These are phyloP conservation scores for Chlorella sp. DNA, from an alignment of 139 green algal species.

Conservation along the genomic window DNA sequence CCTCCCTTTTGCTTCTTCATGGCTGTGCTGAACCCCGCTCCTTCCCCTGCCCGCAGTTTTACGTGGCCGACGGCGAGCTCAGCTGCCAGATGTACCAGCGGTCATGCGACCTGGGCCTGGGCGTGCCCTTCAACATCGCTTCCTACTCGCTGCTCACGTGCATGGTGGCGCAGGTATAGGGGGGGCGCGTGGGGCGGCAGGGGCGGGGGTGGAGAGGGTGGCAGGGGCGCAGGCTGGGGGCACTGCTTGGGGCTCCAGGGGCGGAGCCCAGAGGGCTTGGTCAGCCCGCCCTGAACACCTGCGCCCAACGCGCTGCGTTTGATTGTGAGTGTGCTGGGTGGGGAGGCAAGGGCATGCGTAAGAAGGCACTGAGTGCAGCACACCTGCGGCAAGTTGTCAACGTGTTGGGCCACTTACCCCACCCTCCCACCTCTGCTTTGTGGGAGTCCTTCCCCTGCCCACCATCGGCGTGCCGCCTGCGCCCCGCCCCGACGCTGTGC, in stretches of 20 bases:
- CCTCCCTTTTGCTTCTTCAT: too few species aligned
- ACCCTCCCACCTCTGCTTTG: background rate
- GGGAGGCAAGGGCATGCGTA: too few species aligned
- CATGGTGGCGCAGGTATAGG: slow-evolving; percentile 90
- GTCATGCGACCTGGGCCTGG: slow-evolving; percentile 96
- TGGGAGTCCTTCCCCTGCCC: background rate
- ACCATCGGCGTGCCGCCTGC: slow-evolving; percentile 77
- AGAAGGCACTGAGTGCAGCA: too few species aligned
- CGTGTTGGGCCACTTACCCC: too few species aligned
- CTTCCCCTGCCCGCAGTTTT: slow-evolving; percentile 82
- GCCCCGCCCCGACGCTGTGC: slow-evolving; percentile 92
- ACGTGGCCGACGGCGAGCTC: slow-evolving; percentile 96
- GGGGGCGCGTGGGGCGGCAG: background rate
- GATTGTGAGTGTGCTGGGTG: too few species aligned
- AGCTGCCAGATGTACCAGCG: slow-evolving; percentile 99
- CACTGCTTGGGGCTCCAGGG: too few species aligned
- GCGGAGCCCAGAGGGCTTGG: too few species aligned
- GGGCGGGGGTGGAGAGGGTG: background rate
- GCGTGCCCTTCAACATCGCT: slow-evolving; percentile 99
- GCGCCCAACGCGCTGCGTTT: too few species aligned
- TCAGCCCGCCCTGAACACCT: too few species aligned
- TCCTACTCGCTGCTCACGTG: slow-evolving; percentile 95
- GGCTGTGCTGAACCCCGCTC: background rate
- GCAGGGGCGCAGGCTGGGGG: background rate
- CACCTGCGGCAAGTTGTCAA: too few species aligned